Evolutionary conservation across 2,329 filamentous ascomycete genomes (phyloP).

Genomic region (Thermomyces lanuginosus): DNA sequence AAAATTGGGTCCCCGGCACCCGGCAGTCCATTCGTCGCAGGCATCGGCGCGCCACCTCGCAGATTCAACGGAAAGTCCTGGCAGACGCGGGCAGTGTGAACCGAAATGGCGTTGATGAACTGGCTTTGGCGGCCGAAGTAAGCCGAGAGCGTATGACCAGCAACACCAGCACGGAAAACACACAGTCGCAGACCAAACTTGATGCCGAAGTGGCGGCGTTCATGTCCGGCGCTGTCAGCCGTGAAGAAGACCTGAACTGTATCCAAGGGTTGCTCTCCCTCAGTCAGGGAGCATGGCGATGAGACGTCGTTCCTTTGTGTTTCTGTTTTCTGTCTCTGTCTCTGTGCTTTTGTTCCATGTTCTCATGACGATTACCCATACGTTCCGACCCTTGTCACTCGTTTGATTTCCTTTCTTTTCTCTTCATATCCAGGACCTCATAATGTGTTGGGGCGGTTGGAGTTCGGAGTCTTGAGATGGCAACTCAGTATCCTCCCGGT

Average conservation of each 20-base stretch:
- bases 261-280: conserved; percentile 77
- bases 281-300: conserved; percentile 82
- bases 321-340: conserved; percentile 5
- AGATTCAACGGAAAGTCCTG: conserved; percentile 25
- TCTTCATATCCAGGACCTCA: no score
- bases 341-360: conserved; percentile 2
- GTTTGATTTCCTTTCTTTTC: no score
- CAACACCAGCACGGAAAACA: conserved; percentile 20
- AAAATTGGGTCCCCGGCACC: conserved; percentile 58
- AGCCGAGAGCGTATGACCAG: conserved; percentile 14
- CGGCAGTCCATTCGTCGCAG: conserved; percentile 24
- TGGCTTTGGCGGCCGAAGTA: conserved; percentile 8
- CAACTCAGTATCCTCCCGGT: no score
- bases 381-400: no score
- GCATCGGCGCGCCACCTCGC: conserved; percentile 19
- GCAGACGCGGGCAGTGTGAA: conserved; percentile 24
- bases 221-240: conserved; percentile 51
- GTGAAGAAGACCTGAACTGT: conserved; percentile 70
- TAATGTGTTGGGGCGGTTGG: no score
- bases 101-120: conserved; percentile 12
- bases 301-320: conserved; percentile 12
- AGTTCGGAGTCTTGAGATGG: no score
- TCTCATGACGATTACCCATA: no score
- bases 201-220: conserved; percentile 56
- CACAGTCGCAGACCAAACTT: conserved; percentile 20